Evolutionary conservation across 257 asterid species (phyloP), one percentile per base, ranked within the genome.

Genomic region (Penstemon eatonii): DNA sequence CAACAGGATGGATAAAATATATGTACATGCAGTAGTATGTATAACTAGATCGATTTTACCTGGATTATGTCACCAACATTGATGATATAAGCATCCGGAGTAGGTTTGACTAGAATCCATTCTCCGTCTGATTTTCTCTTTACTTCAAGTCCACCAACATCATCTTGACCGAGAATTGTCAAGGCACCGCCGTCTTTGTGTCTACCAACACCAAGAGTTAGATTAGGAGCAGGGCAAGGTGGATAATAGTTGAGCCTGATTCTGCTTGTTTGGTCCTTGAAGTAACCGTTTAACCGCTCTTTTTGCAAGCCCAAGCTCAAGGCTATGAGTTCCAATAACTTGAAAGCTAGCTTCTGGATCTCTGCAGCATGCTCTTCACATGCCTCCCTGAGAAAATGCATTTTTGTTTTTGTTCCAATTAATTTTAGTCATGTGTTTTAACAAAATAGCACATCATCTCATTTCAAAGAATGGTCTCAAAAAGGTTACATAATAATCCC

Each of bases 181-280:
- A 70, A 9, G 40, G 80, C 88, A 3, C 88, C 88, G 3, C 54
- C 83, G 46, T 85, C 88, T 71, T 85, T 80, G 79, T 85, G 88
- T 0, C 83, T 83, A 3, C 85, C 91, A 0, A 85, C 83, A 1
- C 88, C 88, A 0, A 83, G 82, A 36, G 88, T 86, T 4, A 82
- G 84, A 55, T 85, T 83, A 0, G 91, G 76, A 57, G 51, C 37
- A 7, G 91, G 88, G 72, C 91, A 85, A 3, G 85, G 86, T 3
- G 91, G 83, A 50, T 85, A 85, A 75, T 85, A 72, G 42, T 83
- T 85, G 63, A 85, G 82, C 49, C 85, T 75, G 55, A 82, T 59
- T 78, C 76, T 82, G 53, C 72, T 58, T 8, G 79, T 76, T 2
- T 80, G 72, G 1, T 76, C 80, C 67, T 76, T 50, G 78, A 85